Percentiles rank a stretch among this genome's conserved stretches.
These are phyloP conservation scores for Pachyrhizus erosus DNA, from an alignment of 306 rosid genomes.

Conservation along the genomic window DNA sequence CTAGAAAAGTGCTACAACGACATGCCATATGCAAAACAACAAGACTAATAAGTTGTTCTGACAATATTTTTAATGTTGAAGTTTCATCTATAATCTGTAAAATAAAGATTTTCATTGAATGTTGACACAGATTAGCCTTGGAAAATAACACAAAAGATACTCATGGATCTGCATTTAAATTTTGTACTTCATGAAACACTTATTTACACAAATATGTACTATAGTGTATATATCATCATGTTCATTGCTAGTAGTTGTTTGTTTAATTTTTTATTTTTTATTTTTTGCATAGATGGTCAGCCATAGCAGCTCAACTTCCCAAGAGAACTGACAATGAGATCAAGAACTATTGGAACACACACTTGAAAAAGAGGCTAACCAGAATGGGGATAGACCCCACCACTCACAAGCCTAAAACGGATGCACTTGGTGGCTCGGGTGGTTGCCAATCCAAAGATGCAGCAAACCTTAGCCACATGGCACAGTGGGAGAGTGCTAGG, in stretches of 20 bases:
- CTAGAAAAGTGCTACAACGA: background rate
- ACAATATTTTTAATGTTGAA: background rate
- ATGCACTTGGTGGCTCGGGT: constrained; percentile 28
- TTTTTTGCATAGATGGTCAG: constrained; percentile 54
- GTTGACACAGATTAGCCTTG: background rate
- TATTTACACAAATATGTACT: too few relatives aligned
- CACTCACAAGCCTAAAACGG: constrained; percentile 54
- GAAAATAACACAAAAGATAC: too few relatives aligned
- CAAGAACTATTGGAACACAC: constrained; percentile 63
- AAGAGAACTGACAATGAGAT: constrained; percentile 63
- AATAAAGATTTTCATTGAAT: background rate
- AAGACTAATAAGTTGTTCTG: background rate
- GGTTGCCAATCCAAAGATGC: constrained; percentile 16
- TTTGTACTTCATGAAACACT: too few relatives aligned
- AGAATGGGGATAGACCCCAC: constrained; percentile 58
- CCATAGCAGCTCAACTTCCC: constrained; percentile 59
- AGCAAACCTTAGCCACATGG: constrained; percentile 61
- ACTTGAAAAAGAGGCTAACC: constrained; percentile 57
- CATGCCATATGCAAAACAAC: background rate
- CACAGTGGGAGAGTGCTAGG: constrained; percentile 65
- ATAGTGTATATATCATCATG: background rate
- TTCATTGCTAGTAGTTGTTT: background rate
- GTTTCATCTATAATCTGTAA: too few relatives aligned
- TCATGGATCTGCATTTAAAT: too few relatives aligned
- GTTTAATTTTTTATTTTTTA: too few relatives aligned